Evolutionary conservation across 2,329 filamentous ascomycete genomes (phyloP), one percentile per base, ranked within the genome.

Genomic region (Chaetomium sp.): DNA sequence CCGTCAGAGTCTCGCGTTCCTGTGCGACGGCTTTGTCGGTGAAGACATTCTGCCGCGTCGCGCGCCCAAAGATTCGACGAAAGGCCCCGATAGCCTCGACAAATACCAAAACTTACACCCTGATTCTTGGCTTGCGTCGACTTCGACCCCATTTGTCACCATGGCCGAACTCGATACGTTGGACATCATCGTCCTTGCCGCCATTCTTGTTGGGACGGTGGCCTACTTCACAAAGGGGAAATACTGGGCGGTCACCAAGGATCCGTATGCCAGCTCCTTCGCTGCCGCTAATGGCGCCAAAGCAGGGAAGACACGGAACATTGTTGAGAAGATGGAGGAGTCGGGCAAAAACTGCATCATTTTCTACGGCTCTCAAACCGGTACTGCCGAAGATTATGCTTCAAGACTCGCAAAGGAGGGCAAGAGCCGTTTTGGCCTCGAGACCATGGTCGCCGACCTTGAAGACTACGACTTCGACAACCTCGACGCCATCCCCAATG

Each of bases 191-290:
- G 94, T 99, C 79, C 88, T 99, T 63, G 83, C 84, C 60, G 83
- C 83, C 56, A 86, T 99, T 66, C 81, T 97, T 54, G 71, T 95
- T 56, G 94, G 90, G 63, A 96, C 91, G 48, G 71, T 91, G 59
- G 94, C 92, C 69, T 99, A 97, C 76, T 95, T 99, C 75, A 97
- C 94, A 64, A 99, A 99, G 72, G 94, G 94, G 67, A 94, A 87
- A 62, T 86, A 94, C 72, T 99, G 91, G 91, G 91, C 82, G 34
- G 80, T 95, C 52, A 80, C 82, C 62, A 94, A 94, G 70, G 91
- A 96, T 70, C 89, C 92, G 32, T 96, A 96, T 72, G 88, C 89
- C 63, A 82, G 79, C 66, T 84, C 87, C 51, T 83, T 90, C 66
- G 79, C 85, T 65, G 84, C 82, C 70, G 81, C 82, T 68, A 84